Evolutionary conservation across 2,329 filamentous ascomycete genomes (phyloP), one percentile per base, ranked within the genome.

Genomic region (Aspergillus sergii): DNA sequence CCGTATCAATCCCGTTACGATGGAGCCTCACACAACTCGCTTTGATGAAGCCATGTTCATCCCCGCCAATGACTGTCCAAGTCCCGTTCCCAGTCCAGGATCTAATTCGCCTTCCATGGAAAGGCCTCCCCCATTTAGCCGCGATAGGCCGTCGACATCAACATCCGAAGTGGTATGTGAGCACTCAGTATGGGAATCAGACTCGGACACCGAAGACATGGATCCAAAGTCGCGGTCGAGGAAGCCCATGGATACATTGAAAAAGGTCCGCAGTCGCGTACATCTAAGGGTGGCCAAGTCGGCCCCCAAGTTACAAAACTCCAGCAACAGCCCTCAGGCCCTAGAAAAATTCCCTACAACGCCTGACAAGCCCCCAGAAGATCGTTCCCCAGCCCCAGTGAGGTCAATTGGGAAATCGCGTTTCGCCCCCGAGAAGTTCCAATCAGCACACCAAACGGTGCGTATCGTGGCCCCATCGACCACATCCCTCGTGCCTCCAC

Each of bases 31-130:
- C 59, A 70, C 71, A 14, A 74, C 76, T 3, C 76, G 76, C 45
- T 78, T 79, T 39, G 77, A 79, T 39, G 74, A 77, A 63, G 74
- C 77, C 26, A 65, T 79, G n/a, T 79, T 79, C 58, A 78, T 79
- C 32, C 74, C 77, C 12, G 72, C 76, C 53, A 76, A 79, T 64
- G 74, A 77, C 28, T 72, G 68, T 41, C 71, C 76, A 7, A 79
- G 75, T 53, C 75, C 76, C 3, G 73, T 75, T 7, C 77, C 76
- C 2, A 77, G 74, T 39, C 76, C 74, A 2, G 67, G 68, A 3
- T 36, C 56, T 12, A 55, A 41, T 28, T 76, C 75, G 6, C 75
- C 76, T 21, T 69, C 72, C 0, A 71, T 76, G 43, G 72, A 75
- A 2, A 69, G 71, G 9, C 71, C 72, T 30, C 69, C 65, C 57